Conservation (phyloP, 2,329 filamentous ascomycete genomes). For the Drechslerella dactyloides region DNA sequence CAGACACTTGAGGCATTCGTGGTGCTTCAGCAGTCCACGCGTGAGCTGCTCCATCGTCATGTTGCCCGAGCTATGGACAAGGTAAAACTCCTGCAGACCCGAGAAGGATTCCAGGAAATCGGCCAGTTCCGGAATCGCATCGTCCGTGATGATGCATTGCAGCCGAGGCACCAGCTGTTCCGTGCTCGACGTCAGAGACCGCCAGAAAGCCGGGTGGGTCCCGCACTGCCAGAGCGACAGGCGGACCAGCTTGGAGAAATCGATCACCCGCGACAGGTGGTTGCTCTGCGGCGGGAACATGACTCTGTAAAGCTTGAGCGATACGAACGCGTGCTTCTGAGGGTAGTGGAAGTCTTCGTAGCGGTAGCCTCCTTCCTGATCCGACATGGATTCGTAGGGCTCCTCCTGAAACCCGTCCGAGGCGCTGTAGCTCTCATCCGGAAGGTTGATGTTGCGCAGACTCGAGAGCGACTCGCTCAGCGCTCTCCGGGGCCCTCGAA, state of each 20-base stretch:
- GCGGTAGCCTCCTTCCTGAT: conserved; percentile 39
- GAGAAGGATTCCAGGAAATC: conserved; percentile 49
- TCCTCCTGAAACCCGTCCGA: conserved; percentile 50
- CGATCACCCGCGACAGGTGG: conserved; percentile 46
- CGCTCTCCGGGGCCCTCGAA: conserved; percentile 38
- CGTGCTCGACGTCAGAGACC: conserved; percentile 42
- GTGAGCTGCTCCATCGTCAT: conserved; percentile 50
- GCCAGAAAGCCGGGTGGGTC: conserved; percentile 47
- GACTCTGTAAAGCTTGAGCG: conserved; percentile 49
- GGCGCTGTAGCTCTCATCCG: conserved; percentile 48
- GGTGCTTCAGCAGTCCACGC: conserved; percentile 38
- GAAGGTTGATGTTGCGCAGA: conserved; percentile 45
- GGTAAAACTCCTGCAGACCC: conserved; percentile 46
- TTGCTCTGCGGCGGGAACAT: conserved; percentile 50
- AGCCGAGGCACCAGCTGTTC: conserved; percentile 45
- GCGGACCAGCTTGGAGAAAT: conserved; percentile 47
- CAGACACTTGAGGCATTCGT: conserved; percentile 49
- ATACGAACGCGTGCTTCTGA: conserved; percentile 50
- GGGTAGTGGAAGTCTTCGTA: conserved; percentile 49
- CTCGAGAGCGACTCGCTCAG: conserved; percentile 46
- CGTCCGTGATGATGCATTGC: conserved; percentile 51
- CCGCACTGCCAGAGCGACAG: conserved; percentile 49
- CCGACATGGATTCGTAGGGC: conserved; percentile 47
- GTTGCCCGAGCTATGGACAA: conserved; percentile 48
- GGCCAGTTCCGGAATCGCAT: conserved; percentile 48